Evolutionary conservation across 2,329 filamentous ascomycete genomes (phyloP), one percentile per base, ranked within the genome.

Genomic region (Chaetomiaceae sp.): DNA sequence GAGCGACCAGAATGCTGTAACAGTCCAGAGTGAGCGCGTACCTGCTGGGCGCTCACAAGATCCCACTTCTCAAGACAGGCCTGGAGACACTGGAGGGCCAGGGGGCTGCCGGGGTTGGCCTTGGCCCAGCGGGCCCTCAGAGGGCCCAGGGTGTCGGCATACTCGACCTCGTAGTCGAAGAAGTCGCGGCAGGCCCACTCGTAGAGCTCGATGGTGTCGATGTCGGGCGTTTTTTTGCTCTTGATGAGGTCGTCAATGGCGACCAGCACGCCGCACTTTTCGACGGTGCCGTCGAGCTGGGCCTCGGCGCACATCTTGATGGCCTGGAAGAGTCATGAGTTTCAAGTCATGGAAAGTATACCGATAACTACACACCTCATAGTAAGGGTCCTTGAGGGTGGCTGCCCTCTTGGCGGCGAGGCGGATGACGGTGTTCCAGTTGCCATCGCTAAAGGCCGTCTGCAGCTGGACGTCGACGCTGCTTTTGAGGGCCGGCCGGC

Each of bases 51-150:
- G 61, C 78, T 80, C 53, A 72, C 69, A 51, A 82, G 71, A 59
- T 84, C 81, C 72, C 77, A 80, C 48, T 79, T 71, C 56, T 76
- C 66, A 50, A 83, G 61, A 58, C 80, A 83, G 8, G 75, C 73
- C 59, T 79, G 73, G 40, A 83, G 68, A 54, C 76, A 81, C 39
- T 69, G 70, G 8, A 71, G 67, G 5, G 67, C 73, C 17, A 64
- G 63, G 27, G 62, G 64, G 56, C 71, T 75, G 53, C 76, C 76
- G 11, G 78, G 74, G n/a, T 72, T 68, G 8, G 76, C 75, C 65
- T 83, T 83, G 44, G 76, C 79, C 43, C 78, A 72, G 29, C 76
- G 71, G 11, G 71, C 68, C 20, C 78, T 72, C 54, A 84, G 68
- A 2, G 71, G 66, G 0, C 80, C 81, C 7, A 83, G 66, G 0